Evolutionary conservation across 1,284 basidiomycete species (phyloP).

Genomic region (Phellopilus nigrolimitatus): DNA sequence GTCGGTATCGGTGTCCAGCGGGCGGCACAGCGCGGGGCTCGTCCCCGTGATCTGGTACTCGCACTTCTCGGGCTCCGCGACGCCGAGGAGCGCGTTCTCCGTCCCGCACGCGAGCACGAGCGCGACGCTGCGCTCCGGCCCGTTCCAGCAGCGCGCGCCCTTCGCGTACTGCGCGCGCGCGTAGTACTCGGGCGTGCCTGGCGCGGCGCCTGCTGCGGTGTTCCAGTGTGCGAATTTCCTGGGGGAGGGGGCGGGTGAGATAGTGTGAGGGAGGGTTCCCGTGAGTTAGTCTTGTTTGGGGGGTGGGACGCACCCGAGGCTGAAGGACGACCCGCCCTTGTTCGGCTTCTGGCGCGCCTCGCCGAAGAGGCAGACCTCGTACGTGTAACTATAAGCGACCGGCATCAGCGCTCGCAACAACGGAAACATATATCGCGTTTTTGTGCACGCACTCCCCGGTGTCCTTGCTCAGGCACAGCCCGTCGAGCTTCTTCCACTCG

Average conservation of each 20-base stretch:
- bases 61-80: slow-evolving; percentile 95
- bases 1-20: slow-evolving; percentile 39
- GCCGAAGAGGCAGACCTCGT: slow-evolving; percentile 94
- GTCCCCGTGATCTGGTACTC: slow-evolving; percentile 89
- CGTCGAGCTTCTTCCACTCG: slow-evolving; percentile 95
- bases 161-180: slow-evolving; percentile 75
- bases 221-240: slow-evolving; percentile 82
- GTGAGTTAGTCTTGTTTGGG: no score
- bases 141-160: slow-evolving; percentile 96
- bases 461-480: slow-evolving; percentile 76
- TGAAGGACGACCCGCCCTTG: slow-evolving; percentile 74
- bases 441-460: slow-evolving; percentile 95
- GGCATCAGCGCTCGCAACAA: not conserved
- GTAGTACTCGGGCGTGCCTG: slow-evolving; percentile 73
- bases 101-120: slow-evolving; percentile 82
- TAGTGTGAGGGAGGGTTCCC: not conserved
- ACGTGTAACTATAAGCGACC: slow-evolving; percentile 84
- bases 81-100: slow-evolving; percentile 77
- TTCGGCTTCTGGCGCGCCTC: slow-evolving; percentile 87
- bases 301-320: slow-evolving; percentile 67
- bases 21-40: slow-evolving; percentile 86
- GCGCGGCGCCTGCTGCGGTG: slow-evolving; percentile 43
- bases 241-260: slow-evolving; percentile 2
- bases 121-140: slow-evolving; percentile 81
- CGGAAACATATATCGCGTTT: no score